Evolutionary conservation across 2,329 filamentous ascomycete genomes (phyloP), one percentile per base, ranked within the genome.

Genomic region (Rasamsonia emersonii): DNA sequence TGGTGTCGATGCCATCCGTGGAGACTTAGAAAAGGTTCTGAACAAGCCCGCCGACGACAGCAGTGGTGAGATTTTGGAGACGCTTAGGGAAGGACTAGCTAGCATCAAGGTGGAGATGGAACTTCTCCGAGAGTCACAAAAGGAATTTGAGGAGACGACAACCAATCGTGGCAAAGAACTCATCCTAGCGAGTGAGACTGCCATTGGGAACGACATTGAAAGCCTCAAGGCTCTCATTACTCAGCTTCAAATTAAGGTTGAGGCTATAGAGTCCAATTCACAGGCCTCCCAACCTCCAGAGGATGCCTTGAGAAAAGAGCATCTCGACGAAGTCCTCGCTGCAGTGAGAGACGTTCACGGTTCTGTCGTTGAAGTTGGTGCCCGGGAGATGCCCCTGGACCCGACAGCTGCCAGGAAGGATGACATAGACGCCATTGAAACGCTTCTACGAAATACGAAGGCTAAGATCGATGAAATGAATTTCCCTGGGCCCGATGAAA

Each of bases 361-460:
- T 8, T 68, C 71, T 6, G 65, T 83, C n/a, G 61, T 69, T 35
- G 62, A 62, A 16, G 52, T 74, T 37, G 49, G 68, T 45, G 46
- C 68, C 44, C 53, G 63, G n/a, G 61, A 61, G 8, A 42, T 36
- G n/a, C 40, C 45, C 16, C 41, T 43, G 8, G 51, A 61, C 9
- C 67, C 71, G 28, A 75, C 77, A 21, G 55, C 68, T 2, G 78
- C 81, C 4, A 77, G 70, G 18, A 84, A 84, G 51, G 86, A 94
- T 43, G 88, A 96, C 46, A 84, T 88, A 0, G 77, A 89, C 39
- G 86, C 86, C 8, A 88, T 96, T 37, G 89, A 95, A 57, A 93
- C 82, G 0, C 77, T 96, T 29, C 70, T 96, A 9, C 77, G 82
- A 24, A 94, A 93, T 53, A 88, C 86, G 18, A 95, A 95, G 54